A percentile compares a stretch with the other conserved stretches of the same genome.
These are phyloP conservation scores for Rhodotorula sp. DNA, from an alignment of 1,284 basidiomycete genomes.

Conservation along the genomic window DNA sequence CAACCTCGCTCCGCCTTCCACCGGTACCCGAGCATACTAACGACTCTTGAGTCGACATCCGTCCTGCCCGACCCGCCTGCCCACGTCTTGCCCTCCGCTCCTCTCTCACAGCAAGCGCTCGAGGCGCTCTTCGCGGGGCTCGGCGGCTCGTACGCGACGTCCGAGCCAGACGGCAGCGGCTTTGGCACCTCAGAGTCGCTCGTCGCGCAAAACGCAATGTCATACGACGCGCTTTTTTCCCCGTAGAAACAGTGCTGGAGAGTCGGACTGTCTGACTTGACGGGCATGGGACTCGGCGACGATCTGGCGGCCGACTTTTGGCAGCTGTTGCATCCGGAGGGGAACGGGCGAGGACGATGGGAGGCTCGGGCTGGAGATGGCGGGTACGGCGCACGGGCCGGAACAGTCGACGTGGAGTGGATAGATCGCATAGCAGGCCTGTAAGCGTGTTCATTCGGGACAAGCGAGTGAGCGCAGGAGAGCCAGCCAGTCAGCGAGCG, in stretches of 20 bases:
- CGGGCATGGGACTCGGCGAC: not conserved
- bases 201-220: not conserved
- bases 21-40: too few relatives aligned
- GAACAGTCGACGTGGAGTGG: not conserved
- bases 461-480: too few relatives aligned
- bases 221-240: not conserved
- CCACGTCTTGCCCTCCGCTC: not conserved
- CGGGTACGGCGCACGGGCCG: not conserved
- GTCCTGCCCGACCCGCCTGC: not conserved
- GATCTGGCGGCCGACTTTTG: not conserved
- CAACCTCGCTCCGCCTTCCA: not conserved
- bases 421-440: not conserved
- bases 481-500: too few relatives aligned
- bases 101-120: conserved; percentile 7
- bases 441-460: not conserved
- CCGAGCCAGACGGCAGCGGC: conserved; percentile 3
- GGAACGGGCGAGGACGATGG: not conserved
- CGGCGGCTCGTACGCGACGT: not conserved
- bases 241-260: not conserved
- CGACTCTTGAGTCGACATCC: not conserved
- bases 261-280: not conserved
- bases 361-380: not conserved
- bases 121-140: conserved; percentile 3
- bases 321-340: not conserved
- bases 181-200: too few relatives aligned